Percentiles rank a stretch among this genome's conserved stretches.
Evolutionary conservation across 257 asterid genomes (phyloP).

Genomic region (Nicotiana benthamiana): DNA sequence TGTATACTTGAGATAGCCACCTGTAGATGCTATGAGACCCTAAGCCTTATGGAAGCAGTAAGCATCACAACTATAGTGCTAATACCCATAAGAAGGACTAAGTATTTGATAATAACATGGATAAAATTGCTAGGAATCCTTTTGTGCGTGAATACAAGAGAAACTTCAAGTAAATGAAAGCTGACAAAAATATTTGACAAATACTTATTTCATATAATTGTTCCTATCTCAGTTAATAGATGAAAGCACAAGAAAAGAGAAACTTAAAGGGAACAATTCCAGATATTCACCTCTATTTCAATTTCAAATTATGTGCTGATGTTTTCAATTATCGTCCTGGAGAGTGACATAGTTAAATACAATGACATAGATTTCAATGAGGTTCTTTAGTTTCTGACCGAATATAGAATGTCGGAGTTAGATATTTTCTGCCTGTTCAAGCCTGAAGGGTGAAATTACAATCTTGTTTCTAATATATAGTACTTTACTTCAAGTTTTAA

Average conservation of each 20-base stretch:
- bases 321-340: constrained; percentile 59
- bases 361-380: not conserved
- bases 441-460: too few relatives aligned
- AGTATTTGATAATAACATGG: not conserved
- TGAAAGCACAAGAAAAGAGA: not conserved
- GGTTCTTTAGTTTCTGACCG: not conserved
- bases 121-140: not conserved
- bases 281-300: constrained; percentile 56
- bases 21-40: not conserved
- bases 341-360: constrained; percentile 52
- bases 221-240: not conserved
- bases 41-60: not conserved
- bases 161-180: not conserved
- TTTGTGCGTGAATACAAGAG: not conserved
- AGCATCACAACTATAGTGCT: not conserved
- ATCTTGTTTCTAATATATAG: too few relatives aligned
- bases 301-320: constrained; percentile 52
- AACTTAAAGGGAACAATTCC: not conserved
- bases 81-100: not conserved
- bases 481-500: too few relatives aligned
- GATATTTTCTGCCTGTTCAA: not conserved
- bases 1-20: not conserved
- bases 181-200: not conserved
- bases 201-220: not conserved
- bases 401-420: not conserved